These are phyloP conservation scores for Phylloporus sp. DNA, from an alignment of 768 basidiomycete genomes.

Conservation along the genomic window DNA sequence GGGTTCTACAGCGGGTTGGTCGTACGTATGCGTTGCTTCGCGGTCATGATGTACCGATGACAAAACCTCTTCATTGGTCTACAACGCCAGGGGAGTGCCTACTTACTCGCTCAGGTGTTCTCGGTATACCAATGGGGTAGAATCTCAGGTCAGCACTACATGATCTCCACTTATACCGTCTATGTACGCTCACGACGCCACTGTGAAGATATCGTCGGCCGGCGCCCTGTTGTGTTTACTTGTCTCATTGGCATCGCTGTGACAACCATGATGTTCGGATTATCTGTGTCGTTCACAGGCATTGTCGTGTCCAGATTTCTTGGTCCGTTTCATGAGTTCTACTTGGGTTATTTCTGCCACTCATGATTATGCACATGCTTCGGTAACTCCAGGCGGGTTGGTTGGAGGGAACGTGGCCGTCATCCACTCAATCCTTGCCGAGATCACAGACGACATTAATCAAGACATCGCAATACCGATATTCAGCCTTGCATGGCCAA, in stretches of 20 bases:
- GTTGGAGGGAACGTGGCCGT: slow-evolving; percentile 61
- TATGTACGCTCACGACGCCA: neutral
- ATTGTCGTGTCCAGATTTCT: slow-evolving; percentile 51
- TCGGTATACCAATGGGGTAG: slow-evolving; percentile 62
- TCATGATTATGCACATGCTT: neutral
- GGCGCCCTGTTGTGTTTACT: slow-evolving; percentile 55
- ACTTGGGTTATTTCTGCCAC: neutral
- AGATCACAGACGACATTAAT: slow-evolving; percentile 61
- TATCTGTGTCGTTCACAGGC: slow-evolving; percentile 47
- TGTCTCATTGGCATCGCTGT: slow-evolving; percentile 50
- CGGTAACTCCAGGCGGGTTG: slow-evolving; percentile 46
- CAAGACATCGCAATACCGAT: slow-evolving; percentile 56
- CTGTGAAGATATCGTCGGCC: slow-evolving; percentile 49
- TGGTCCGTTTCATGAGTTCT: slow-evolving; percentile 31
- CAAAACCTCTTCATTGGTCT: neutral
- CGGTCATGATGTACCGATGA: neutral
- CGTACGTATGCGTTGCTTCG: slow-evolving; percentile 31
- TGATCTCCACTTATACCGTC: neutral
- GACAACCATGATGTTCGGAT: slow-evolving; percentile 49
- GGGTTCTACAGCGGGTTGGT: slow-evolving; percentile 67
- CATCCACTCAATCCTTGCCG: slow-evolving; percentile 55
- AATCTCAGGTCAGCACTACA: slow-evolving; percentile 42
- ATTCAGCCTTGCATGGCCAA: slow-evolving; percentile 54
- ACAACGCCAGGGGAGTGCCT: slow-evolving; percentile 51
- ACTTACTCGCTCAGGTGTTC: slow-evolving; percentile 55